Base-by-base conservation (phyloP, 768 basidiomycete genomes). In the Mycena capillaripes region DNA sequence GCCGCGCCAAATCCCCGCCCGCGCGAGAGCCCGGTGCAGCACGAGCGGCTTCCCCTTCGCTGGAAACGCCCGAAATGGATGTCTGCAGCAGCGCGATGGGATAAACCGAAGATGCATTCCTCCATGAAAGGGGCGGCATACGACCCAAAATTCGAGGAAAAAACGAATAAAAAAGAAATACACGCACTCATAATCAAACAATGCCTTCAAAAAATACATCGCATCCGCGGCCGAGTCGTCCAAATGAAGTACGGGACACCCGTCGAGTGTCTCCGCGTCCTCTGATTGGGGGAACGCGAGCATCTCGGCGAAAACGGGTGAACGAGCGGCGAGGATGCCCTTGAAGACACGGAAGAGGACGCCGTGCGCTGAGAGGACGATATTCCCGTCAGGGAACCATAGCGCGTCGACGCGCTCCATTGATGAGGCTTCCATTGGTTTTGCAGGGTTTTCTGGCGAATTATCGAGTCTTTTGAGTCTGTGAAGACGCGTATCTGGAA, bases 161-260 rank as follows among this genome's bases (percentile, higher is more conserved):
- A 21, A 44, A 38, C 9, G 36, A 55, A 46, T 16, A 42, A 58
- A 19, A 52, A 29, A 60, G 29, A 21, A 27, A 3, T 12, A 23
- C 60, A 65, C 75, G 64, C 55, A 75, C 75, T 75, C 71, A 42
- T 72, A 75, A 48, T 75, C 71, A 50, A 75, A 75, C 6, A 75
- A 2, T 6, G 75, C 75, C 55, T 70, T 69, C n/a, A 75, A n/a
- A 17, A 75, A 73, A n/a, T 75, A 75, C 68, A 72, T 66, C 32
- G 65, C 55, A n/a, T 75, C 75, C 19, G 71, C 75, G 9, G 75
- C 69, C 23, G 71, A 73, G 65, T 75, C 71, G 60, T 75, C 69
- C 27, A 73, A 48, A 21, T 65, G 71, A 27, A 75, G 60, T 12
- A 75, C 75, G 11, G 68, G 68, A 32, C 64, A 66, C 1, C 71